phyloP scores from a whole-genome alignment of 2,329 filamentous ascomycete genomes.

The Penicillium verrucosum region DNA sequence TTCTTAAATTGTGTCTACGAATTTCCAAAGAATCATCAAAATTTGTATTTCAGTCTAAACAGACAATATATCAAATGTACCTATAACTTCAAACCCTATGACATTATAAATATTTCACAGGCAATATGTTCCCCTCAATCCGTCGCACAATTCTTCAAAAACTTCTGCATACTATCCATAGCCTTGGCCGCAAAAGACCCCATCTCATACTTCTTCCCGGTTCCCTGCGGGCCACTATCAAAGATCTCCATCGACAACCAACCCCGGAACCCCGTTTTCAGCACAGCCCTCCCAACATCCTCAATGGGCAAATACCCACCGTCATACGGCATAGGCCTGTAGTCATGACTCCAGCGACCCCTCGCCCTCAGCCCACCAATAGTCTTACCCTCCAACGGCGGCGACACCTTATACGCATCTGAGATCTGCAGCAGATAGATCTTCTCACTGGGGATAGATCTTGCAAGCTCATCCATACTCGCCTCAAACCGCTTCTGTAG shows the following conservation, averaged over 20 bases:
- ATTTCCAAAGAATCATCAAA: constrained; percentile 1
- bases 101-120: neutral
- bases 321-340: constrained; percentile 65
- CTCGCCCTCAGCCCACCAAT: constrained; percentile 57
- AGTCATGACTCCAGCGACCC: constrained; percentile 69
- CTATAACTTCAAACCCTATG: neutral
- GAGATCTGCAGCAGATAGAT: constrained; percentile 73
- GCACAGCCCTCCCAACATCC: constrained; percentile 62
- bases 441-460: constrained; percentile 62
- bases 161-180: constrained; percentile 48
- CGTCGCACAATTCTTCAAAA: constrained; percentile 42
- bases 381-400: constrained; percentile 54
- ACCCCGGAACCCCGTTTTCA: constrained; percentile 63
- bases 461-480: constrained; percentile 56
- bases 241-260: constrained; percentile 72
- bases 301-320: constrained; percentile 68
- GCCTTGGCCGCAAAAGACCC: constrained; percentile 51
- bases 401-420: constrained; percentile 64
- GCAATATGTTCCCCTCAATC: constrained; percentile 1
- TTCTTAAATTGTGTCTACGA: neutral
- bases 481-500: constrained; percentile 51
- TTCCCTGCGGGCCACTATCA: constrained; percentile 56
- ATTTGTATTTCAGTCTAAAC: constrained; percentile 5
- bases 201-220: constrained; percentile 51
- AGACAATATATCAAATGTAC: constrained; percentile 1